A percentile compares a stretch with the other conserved stretches of the same genome.
These are phyloP conservation scores for Monilinia aucupariae DNA, from an alignment of 2,329 filamentous ascomycete genomes.

Conservation along the genomic window DNA sequence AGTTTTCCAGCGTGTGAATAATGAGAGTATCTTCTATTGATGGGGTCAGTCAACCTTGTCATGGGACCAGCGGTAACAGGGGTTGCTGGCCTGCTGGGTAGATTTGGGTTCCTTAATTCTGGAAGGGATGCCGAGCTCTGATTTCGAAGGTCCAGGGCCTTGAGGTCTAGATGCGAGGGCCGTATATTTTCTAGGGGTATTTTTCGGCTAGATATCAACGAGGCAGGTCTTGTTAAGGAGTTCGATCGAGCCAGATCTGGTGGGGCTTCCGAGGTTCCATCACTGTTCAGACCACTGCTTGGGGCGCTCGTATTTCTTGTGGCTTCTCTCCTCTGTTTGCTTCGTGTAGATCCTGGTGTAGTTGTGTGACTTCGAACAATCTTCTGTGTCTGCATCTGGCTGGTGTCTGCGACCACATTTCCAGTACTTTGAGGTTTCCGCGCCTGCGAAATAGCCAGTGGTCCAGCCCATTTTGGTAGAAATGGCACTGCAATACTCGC, in stretches of 20 bases:
- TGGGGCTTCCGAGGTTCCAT: slow-evolving; percentile 20
- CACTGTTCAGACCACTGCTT: slow-evolving; percentile 32
- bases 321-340: slow-evolving; percentile 41
- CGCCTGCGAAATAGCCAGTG: slow-evolving; percentile 75
- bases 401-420: slow-evolving; percentile 55
- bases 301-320: slow-evolving; percentile 38
- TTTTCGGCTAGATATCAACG: slow-evolving; percentile 26
- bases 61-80: slow-evolving; percentile 51
- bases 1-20: slow-evolving; percentile 49
- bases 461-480: slow-evolving; percentile 72
- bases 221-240: slow-evolving; percentile 28
- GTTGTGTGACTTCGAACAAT: slow-evolving; percentile 66
- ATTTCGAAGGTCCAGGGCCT: slow-evolving; percentile 47
- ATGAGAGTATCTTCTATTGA: slow-evolving; percentile 48
- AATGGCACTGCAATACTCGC: slow-evolving; percentile 70
- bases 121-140: slow-evolving; percentile 65
- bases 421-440: slow-evolving; percentile 63
- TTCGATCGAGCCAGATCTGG: slow-evolving; percentile 24
- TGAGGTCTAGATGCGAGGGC: slow-evolving; percentile 31
- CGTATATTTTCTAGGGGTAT: slow-evolving; percentile 26
- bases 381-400: slow-evolving; percentile 46
- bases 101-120: slow-evolving; percentile 50
- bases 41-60: slow-evolving; percentile 44
- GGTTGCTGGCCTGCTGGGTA: slow-evolving; percentile 49
- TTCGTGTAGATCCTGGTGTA: slow-evolving; percentile 43